Evolutionary conservation across 345 rosid genomes (phyloP).

Genomic region (Ricinus communis): DNA sequence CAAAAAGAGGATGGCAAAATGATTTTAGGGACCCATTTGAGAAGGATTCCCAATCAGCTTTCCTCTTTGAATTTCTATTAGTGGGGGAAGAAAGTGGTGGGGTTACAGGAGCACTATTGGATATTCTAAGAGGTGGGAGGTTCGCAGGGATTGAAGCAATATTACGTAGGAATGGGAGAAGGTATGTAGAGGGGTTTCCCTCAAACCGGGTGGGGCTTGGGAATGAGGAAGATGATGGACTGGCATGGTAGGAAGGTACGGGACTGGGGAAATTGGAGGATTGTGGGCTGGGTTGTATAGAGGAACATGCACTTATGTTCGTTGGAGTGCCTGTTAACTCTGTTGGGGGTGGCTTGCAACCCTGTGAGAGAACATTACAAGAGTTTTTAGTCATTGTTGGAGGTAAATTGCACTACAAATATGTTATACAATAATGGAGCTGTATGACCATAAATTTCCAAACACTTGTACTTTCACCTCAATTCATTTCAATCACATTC

Average conservation of each 20-base stretch:
- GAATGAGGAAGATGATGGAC: conserved; percentile 36
- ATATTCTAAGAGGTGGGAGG: conserved; percentile 35
- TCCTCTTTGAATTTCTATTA: conserved; percentile 32
- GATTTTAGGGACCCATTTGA: conserved; percentile 47
- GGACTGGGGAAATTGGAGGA: conserved; percentile 36
- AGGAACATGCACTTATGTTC: conserved; percentile 32
- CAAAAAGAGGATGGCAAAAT: conserved; percentile 21
- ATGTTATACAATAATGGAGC: neutral
- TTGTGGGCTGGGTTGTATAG: conserved; percentile 36
- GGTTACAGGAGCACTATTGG: conserved; percentile 41
- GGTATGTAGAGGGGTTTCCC: conserved; percentile 30
- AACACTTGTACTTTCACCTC: neutral
- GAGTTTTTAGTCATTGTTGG: neutral
- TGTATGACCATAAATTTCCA: neutral
- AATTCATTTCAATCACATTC: neutral
- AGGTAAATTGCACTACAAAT: neutral
- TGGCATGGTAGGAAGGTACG: conserved; percentile 35
- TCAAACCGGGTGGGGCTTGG: conserved; percentile 33
- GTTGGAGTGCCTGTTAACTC: conserved; percentile 29
- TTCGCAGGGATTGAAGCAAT: conserved; percentile 37
- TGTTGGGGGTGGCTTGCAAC: conserved; percentile 25
- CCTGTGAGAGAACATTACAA: conserved; percentile 19
- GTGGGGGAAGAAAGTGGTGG: conserved; percentile 37
- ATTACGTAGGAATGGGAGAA: conserved; percentile 34
- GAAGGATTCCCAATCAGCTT: conserved; percentile 59